Base-by-base conservation (phyloP, 306 rosid genomes). In the Trifolium subterraneum region DNA sequence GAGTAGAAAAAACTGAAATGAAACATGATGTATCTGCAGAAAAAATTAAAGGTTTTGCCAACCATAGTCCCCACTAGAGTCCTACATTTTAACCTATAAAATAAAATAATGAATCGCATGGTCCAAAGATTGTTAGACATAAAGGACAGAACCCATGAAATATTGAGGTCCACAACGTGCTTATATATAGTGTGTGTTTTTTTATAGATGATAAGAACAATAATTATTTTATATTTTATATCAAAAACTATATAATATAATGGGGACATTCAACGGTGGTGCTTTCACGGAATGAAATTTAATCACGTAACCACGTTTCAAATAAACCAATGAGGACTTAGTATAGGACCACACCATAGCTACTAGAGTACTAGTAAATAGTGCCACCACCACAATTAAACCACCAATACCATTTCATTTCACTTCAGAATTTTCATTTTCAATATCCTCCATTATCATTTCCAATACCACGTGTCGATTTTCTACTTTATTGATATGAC, bases 131-230 rank as follows among this genome's bases (percentile, higher is more conserved):
- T 48, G 16, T 0, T 11, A 71, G 78, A 76, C 85, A 81, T 19
- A 47, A 81, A 67, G 85, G 76, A 81, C 82, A 51, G 44, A 70
- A 70, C 71, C 54, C 56, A 36, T 74, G 11, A 72, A 77, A 71
- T 14, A 59, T 22, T 39, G 51, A 76, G 85, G 81, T 76, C 85
- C 85, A 81, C 78, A 76, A 76, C 80, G 84, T 75, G 84, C 68
- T 11, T 41, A 29, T 45, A 73, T 45, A 73, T 45, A 80, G 44
- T 59, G 72, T 51, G 50, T 18, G 50, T 69, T 63, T 41, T 47
- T 45, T 45, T 19, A 31, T 29, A 31, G 59, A 68, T 9, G 79
- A 74, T 56, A 68, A 60, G 76, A 61, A 69, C 68, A 68, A 66
- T 9, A 8, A 55, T n/a, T 73, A 55, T n/a, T 73, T 59, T 12